phyloP scores from a whole-genome alignment of 306 rosid genomes.

The Acmispon strigosus region DNA sequence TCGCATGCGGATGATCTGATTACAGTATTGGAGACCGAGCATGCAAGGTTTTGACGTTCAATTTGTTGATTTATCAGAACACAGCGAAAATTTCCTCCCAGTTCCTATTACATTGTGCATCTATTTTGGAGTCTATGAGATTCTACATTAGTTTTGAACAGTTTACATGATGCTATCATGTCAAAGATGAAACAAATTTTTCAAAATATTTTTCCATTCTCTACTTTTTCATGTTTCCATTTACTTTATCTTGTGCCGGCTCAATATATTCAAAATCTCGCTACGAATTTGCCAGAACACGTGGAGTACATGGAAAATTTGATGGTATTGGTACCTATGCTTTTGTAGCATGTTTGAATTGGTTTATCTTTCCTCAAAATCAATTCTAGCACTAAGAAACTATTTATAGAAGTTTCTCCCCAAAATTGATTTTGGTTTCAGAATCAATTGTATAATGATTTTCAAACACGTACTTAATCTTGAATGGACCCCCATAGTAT shows the following conservation, averaged over 20 bases:
- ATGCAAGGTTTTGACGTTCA: not conserved
- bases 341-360: too few relatives aligned
- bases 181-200: not conserved
- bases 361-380: too few relatives aligned
- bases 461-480: not conserved
- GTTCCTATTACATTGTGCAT: not conserved
- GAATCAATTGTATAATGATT: too few relatives aligned
- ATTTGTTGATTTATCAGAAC: slow-evolving; percentile 8
- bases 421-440: too few relatives aligned
- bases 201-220: not conserved
- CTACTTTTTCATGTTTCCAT: not conserved
- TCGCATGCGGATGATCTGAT: not conserved
- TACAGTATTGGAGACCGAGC: not conserved
- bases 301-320: not conserved
- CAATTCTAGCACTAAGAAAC: too few relatives aligned
- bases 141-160: not conserved
- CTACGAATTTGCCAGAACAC: not conserved
- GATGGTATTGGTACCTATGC: not conserved
- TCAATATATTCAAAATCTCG: not conserved
- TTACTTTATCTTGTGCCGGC: not conserved
- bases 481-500: not conserved
- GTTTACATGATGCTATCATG: not conserved
- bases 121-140: not conserved
- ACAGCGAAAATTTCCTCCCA: not conserved
- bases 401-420: too few relatives aligned